These are phyloP conservation scores for Chrysophaeum taylorii DNA, from an alignment of 352 stramenopile species.

Conservation along the genomic window DNA sequence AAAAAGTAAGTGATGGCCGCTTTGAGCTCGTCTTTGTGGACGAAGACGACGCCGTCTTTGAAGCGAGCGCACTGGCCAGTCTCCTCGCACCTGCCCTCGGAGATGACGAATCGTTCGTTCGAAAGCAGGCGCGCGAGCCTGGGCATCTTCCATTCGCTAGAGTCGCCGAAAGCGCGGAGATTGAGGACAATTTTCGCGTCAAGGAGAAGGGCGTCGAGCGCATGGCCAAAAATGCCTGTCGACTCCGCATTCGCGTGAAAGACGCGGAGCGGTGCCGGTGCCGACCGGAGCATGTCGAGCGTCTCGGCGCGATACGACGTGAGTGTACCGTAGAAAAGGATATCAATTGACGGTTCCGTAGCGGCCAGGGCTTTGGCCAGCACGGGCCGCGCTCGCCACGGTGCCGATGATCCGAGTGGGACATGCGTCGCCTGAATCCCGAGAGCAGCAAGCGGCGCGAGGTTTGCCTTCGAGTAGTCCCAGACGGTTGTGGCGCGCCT, in stretches of 20 bases:
- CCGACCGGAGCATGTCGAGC: neutral
- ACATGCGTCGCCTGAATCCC: neutral
- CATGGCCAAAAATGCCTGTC: neutral
- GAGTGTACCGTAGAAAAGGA: slow-evolving; percentile 8
- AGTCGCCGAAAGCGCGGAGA: neutral
- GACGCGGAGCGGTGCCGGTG: neutral
- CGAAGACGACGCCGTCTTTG: slow-evolving; percentile 2
- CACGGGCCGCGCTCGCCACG: neutral
- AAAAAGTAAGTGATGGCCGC: neutral
- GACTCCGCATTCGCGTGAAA: neutral
- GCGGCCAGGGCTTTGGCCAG: neutral
- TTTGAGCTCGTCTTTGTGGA: neutral
- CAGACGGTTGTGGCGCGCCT: neutral
- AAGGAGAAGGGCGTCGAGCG: neutral
- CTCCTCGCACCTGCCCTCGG: neutral
- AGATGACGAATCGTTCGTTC: neutral
- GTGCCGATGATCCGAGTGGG: neutral
- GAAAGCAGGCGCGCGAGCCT: neutral
- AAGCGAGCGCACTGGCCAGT: neutral
- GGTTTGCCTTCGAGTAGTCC: slow-evolving; percentile 4
- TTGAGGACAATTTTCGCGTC: neutral
- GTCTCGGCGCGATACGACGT: neutral
- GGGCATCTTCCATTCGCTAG: slow-evolving; percentile 12
- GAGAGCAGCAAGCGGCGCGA: neutral
- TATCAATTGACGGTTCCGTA: neutral